Percentiles rank a stretch among this genome's conserved stretches.
Evolutionary conservation across 495 filamentous ascomycete genomes (phyloP).

Genomic region (Tetracladium marchalianum): DNA sequence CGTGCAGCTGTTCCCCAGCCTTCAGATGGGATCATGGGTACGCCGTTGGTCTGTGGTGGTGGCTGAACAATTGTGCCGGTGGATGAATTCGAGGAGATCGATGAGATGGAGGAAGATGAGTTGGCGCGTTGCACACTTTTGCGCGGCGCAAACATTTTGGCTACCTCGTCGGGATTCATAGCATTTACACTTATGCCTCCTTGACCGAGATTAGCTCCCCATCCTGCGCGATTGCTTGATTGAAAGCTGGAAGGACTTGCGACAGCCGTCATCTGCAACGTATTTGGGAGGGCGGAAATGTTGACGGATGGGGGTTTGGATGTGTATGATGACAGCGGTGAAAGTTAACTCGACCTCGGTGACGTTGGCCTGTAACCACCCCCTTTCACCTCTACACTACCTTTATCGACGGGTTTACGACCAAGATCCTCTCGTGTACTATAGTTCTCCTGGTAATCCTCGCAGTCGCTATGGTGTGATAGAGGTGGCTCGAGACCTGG

Average conservation of each 20-base stretch:
- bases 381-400: conserved; percentile 10
- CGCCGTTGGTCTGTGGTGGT: conserved; percentile 26
- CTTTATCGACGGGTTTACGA: conserved; percentile 5
- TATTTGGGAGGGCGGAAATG: conserved; percentile 11
- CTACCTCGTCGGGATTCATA: conserved; percentile 79
- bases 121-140: conserved; percentile 78
- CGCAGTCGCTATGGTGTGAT: conserved; percentile 1
- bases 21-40: conserved; percentile 29
- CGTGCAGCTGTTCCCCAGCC: conserved; percentile 43
- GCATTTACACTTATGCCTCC: conserved; percentile 51
- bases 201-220: conserved; percentile 67
- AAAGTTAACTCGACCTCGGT: conserved; percentile 5
- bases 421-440: not conserved
- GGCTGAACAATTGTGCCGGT: conserved; percentile 39
- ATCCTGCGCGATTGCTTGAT: conserved; percentile 50
- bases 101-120: conserved; percentile 77
- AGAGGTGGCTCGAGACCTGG: not conserved
- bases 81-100: conserved; percentile 54
- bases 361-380: conserved; percentile 5
- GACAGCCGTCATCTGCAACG: conserved; percentile 82
- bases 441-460: not conserved
- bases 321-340: conserved; percentile 13
- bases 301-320: conserved; percentile 5
- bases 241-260: conserved; percentile 86
- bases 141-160: conserved; percentile 78